Percentiles rank a stretch among this genome's conserved stretches.
phyloP scores from a whole-genome alignment of 2,329 filamentous ascomycete genomes.

The Tolypocladium pustulatum region DNA sequence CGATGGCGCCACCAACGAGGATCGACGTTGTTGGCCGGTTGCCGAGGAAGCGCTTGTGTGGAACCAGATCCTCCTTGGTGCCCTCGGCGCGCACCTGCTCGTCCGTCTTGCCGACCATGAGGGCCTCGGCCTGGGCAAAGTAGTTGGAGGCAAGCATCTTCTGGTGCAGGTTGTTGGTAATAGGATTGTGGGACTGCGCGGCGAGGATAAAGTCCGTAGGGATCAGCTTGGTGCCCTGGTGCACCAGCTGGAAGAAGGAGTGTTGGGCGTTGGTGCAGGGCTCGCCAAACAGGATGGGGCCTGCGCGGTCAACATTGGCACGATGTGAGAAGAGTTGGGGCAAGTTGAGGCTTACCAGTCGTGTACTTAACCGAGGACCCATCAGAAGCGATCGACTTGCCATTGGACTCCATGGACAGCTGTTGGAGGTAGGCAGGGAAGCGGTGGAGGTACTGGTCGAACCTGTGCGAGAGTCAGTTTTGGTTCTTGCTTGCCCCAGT shows the following conservation, averaged over 20 bases:
- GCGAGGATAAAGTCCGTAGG: constrained; percentile 97
- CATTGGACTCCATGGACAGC: constrained; percentile 98
- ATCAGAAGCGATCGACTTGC: constrained; percentile 90
- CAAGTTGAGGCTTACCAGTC: constrained; percentile 44
- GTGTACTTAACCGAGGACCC: constrained; percentile 92
- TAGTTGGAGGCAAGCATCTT: constrained; percentile 92
- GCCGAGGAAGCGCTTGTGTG: constrained; percentile 99
- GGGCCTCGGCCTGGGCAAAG: constrained; percentile 77
- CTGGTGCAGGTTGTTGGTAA: constrained; percentile 87
- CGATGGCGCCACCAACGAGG: constrained; percentile 81
- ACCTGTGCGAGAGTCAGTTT: constrained; percentile 36
- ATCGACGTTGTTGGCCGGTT: constrained; percentile 97
- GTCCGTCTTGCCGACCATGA: constrained; percentile 84
- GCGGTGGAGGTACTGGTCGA: constrained; percentile 97
- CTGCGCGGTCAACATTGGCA: constrained; percentile 13
- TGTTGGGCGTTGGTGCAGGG: constrained; percentile 98
- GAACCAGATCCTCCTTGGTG: constrained; percentile 62
- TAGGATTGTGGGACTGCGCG: constrained; percentile 92
- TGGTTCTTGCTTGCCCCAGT: not conserved
- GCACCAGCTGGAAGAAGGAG: constrained; percentile 99
- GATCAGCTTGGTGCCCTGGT: constrained; percentile 98
- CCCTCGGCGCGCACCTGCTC: constrained; percentile 71
- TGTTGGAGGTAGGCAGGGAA: constrained; percentile 99
- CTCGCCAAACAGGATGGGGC: constrained; percentile 92
- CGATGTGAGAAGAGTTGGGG: not conserved